Evolutionary conservation across 2,329 filamentous ascomycete genomes (phyloP).

Genomic region (Penicillium sp.): DNA sequence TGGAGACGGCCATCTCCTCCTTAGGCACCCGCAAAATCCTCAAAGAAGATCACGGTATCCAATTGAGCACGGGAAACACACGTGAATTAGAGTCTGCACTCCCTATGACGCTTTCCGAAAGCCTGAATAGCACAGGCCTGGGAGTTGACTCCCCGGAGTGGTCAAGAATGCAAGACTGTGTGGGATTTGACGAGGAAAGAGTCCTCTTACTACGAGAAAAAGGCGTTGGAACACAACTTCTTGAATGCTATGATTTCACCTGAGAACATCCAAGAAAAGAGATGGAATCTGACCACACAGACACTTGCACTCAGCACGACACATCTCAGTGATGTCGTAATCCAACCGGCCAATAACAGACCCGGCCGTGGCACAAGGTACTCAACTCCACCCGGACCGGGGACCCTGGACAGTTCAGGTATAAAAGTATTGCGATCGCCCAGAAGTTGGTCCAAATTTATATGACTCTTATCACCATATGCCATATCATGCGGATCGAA

Average conservation of each 20-base stretch:
- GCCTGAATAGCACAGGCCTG: background rate
- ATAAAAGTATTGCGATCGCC: conserved; percentile 5
- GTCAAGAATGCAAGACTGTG: conserved; percentile 60
- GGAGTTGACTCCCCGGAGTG: conserved; percentile 38
- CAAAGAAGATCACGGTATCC: conserved; percentile 55
- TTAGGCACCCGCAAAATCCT: conserved; percentile 44
- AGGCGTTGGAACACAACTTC: conserved; percentile 65
- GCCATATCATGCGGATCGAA: too few relatives aligned
- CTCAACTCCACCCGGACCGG: conserved; percentile 13
- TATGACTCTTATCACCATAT: too few relatives aligned
- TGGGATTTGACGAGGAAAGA: conserved; percentile 89
- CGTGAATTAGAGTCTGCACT: background rate
- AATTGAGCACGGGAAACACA: conserved; percentile 48
- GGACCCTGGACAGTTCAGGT: conserved; percentile 22
- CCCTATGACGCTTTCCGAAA: background rate
- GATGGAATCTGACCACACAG: too few relatives aligned
- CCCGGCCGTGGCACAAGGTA: conserved; percentile 24
- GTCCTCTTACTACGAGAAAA: conserved; percentile 82
- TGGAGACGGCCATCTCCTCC: conserved; percentile 68
- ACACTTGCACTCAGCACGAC: background rate
- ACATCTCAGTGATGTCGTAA: background rate
- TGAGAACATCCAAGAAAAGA: conserved; percentile 31
- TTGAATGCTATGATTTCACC: conserved; percentile 88
- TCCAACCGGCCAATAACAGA: conserved; percentile 4
- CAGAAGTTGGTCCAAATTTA: background rate